phyloP scores from a whole-genome alignment of 495 filamentous ascomycete species.

The Penicillium turbatum region DNA sequence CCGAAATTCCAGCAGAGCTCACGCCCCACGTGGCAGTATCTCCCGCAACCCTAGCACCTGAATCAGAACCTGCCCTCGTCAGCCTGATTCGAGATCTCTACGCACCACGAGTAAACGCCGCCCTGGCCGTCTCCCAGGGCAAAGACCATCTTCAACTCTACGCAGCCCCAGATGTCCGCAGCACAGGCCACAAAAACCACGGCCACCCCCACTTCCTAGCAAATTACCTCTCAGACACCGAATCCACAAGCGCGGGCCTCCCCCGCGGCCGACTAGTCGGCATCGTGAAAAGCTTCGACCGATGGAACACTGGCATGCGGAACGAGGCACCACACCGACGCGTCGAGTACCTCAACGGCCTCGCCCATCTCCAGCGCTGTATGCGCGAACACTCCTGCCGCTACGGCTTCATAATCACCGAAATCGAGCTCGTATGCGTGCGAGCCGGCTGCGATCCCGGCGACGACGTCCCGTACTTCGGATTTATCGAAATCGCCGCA shows the following conservation, averaged over 20 bases:
- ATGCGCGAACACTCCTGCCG: constrained; percentile 92
- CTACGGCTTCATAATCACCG: constrained; percentile 92
- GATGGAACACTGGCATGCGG: constrained; percentile 93
- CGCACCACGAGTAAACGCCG: constrained; percentile 73
- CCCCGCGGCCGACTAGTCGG: constrained; percentile 78
- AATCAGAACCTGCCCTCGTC: constrained; percentile 68
- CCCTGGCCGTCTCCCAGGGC: constrained; percentile 64
- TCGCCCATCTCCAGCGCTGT: constrained; percentile 76
- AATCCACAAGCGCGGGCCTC: constrained; percentile 65
- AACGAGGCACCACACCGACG: constrained; percentile 72
- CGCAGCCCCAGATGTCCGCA: constrained; percentile 50
- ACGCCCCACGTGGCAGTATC: constrained; percentile 56
- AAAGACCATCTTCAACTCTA: constrained; percentile 56
- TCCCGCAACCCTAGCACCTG: constrained; percentile 56
- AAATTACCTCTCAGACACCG: constrained; percentile 67
- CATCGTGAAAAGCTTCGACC: constrained; percentile 80
- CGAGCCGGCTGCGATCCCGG: constrained; percentile 66
- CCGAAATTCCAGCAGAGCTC: constrained; percentile 57
- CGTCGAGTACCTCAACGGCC: constrained; percentile 78
- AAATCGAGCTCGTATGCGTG: constrained; percentile 89
- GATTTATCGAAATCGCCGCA: constrained; percentile 71
- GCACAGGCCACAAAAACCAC: constrained; percentile 46
- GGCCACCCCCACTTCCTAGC: constrained; percentile 60
- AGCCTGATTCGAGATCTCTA: constrained; percentile 65
- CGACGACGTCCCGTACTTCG: constrained; percentile 73